Evolutionary conservation across 768 basidiomycete species (phyloP), one percentile per base, ranked within the genome.

Genomic region (Postia placenta): DNA sequence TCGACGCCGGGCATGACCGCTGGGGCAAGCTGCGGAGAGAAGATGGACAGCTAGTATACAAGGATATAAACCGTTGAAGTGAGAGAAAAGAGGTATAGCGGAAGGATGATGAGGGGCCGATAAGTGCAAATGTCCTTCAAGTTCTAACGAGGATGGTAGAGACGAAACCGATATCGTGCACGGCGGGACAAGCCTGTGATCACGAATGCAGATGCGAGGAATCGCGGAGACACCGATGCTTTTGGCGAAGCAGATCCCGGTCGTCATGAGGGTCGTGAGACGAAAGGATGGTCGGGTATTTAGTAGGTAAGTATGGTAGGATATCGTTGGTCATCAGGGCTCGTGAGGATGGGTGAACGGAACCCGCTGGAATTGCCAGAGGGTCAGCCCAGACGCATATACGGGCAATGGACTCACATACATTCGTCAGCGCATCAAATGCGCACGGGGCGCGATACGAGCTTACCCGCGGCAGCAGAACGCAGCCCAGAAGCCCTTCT

Each of bases 401-500:
- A 27, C 28, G 35, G 7, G 49, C 23, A 19, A 39, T n/a, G 9
- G 26, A 57, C 58, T 38, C 40, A 57, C 56, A 49, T 45, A 47
- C n/a, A n/a, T 42, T 47, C 40, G 48, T 45, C 40, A 30, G 51
- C 52, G 56, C 56, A 53, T 45, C 56, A 49, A 27, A 51, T 54
- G 56, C 56, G 25, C 35, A 11, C 41, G 56, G 55, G 45, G 43
- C 47, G 51, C 48, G 51, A 50, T 54, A 22, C 36, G 43, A 30
- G 22, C 36, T 46, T 63, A 87, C 70, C 74, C 79, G 58, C 80
- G 76, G 64, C 87, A 90, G 66, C 87, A 90, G 49, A 89, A 66
- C 37, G 80, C 69, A 53, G 71, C 70, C 69, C 78, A 83, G 61
- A 89, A 72, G 19, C 84, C 79, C 52, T 71, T 77, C 65, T 75